These are phyloP conservation scores for Cercospora sesami DNA, from an alignment of 2,329 filamentous ascomycete genomes.

Conservation along the genomic window DNA sequence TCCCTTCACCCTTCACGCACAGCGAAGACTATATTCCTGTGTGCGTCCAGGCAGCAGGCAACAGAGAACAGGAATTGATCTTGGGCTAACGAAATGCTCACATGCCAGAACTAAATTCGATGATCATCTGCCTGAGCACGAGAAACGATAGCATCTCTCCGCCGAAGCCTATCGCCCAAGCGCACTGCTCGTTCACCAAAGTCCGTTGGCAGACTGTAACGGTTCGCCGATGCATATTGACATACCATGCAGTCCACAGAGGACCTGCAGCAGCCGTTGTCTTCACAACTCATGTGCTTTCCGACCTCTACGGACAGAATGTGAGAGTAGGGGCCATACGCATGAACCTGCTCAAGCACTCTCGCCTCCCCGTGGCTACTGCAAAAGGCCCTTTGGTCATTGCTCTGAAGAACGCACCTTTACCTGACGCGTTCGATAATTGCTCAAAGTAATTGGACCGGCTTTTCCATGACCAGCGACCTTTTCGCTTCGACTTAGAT, in stretches of 20 bases:
- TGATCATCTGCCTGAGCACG: neutral
- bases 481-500: neutral
- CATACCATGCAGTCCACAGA: neutral
- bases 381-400: neutral
- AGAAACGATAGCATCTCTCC: neutral
- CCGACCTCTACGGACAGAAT: neutral
- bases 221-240: neutral
- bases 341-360: neutral
- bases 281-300: neutral
- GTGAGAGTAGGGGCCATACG: no score
- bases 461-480: neutral
- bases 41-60: neutral
- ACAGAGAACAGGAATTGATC: neutral
- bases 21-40: neutral
- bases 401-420: neutral
- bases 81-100: neutral
- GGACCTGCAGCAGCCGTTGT: neutral
- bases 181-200: neutral
- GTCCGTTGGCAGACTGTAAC: neutral
- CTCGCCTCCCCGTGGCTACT: neutral
- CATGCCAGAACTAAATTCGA: neutral
- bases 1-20: neutral
- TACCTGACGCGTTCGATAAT: neutral
- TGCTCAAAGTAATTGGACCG: neutral
- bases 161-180: neutral